Evolutionary conservation across 169 alveolate genomes (phyloP), one percentile per base, ranked within the genome.

Genomic region (Plasmodium blacklocki): DNA sequence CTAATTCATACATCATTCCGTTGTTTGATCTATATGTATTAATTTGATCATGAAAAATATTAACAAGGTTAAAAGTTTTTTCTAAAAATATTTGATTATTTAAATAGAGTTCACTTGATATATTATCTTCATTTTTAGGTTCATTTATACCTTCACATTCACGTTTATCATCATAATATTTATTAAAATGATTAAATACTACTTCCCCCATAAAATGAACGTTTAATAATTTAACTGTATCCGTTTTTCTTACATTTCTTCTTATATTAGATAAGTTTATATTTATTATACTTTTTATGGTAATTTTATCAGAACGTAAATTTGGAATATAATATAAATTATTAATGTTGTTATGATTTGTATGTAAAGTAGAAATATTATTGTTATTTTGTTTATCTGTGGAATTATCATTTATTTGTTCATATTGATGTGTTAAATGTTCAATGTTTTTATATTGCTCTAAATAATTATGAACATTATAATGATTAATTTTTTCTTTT

Each of bases 1-100:
- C 59, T 68, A 83, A 83, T 83, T 83, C 91, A 58, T 83, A 83
- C 32, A 83, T 18, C 58, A 83, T 63, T 58, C 66, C 45, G 39
- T 83, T 67, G 3, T 67, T 83, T 49, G 85, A 83, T 83, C 91
- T 56, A 50, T 83, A 83, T 45, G 91, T 83, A 68, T 83, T 83
- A 56, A 83, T 83, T 68, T 68, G 52, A 68, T 83, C 91, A 9
- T 83, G 68, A 56, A 83, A 83, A 68, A 83, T 83, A 49, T 68
- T 83, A 15, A 72, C 83, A 50, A 83, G 58, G 9, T 83, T 47
- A 49, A 83, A 83, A 2, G 59, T 68, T 83, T 83, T 83, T 43
- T 83, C 85, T 43, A 83, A 39, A 12, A 68, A 26, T 83, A 83
- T 56, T 83, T 83, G 80, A 26, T 68, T 83, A 50, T 83, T 83